Conservation (phyloP, 73 alveolate species). For the Paramecium pentaurelia region DNA sequence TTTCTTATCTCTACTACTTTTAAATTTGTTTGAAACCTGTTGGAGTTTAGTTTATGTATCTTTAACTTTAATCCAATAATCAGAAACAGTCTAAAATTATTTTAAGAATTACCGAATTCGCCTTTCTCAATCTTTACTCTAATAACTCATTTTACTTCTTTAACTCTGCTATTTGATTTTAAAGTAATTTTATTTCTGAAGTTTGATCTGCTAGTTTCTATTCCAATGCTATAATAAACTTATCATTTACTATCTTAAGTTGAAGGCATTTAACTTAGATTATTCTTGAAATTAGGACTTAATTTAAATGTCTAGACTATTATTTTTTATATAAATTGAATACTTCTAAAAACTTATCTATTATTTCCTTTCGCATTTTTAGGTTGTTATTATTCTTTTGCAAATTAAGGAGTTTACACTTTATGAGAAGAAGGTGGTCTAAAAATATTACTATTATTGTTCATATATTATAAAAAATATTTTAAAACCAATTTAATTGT, state of each 20-base stretch:
- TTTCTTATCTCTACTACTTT: background rate
- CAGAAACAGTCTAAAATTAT: background rate
- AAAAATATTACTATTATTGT: background rate
- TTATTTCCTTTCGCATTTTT: background rate
- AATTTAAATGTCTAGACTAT: constrained; percentile 24
- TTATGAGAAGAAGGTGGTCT: background rate
- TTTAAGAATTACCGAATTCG: background rate
- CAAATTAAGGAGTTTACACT: background rate
- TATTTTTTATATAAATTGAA: background rate
- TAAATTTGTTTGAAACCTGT: background rate
- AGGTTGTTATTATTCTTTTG: background rate
- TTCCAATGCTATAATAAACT: background rate
- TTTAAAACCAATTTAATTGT: background rate
- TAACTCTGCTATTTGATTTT: constrained; percentile 31
- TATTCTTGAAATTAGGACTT: constrained; percentile 1
- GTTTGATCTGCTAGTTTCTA: constrained; percentile 1
- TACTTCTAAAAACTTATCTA: background rate
- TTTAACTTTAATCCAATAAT: constrained; percentile 35
- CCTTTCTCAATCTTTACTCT: background rate
- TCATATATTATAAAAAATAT: background rate
- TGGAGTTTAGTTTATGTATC: background rate
- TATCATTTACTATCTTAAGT: background rate
- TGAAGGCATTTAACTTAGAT: constrained; percentile 1
- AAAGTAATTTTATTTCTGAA: background rate
- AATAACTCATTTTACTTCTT: constrained; percentile 25